phyloP scores from a whole-genome alignment of 177 flowering plant genomes.

The Vitis hybrid region DNA sequence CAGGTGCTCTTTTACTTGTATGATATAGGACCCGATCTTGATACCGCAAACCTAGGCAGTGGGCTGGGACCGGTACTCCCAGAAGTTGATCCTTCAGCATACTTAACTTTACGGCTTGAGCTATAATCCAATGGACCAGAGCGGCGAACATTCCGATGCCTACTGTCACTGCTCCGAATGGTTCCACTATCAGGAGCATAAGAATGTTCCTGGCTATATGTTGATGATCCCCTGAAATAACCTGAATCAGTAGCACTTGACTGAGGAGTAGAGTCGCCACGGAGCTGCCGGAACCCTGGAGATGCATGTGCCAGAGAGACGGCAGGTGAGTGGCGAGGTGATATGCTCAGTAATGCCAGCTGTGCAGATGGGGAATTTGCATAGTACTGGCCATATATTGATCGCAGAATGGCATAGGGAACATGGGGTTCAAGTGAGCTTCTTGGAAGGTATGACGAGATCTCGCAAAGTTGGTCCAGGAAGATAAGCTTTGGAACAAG shows the following conservation, averaged over 20 bases:
- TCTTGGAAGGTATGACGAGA: constrained; percentile 83
- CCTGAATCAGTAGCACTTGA: constrained; percentile 48
- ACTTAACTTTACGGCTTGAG: constrained; percentile 64
- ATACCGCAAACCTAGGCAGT: constrained; percentile 89
- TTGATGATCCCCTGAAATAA: constrained; percentile 54
- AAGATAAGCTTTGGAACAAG: constrained; percentile 86
- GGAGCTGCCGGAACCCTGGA: constrained; percentile 52
- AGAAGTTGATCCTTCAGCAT: constrained; percentile 71
- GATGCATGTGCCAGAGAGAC: constrained; percentile 64
- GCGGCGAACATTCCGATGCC: constrained; percentile 55
- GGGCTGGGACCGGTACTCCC: constrained; percentile 93
- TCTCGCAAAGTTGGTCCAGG: constrained; percentile 87
- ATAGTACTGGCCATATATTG: constrained; percentile 89
- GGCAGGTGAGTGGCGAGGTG: constrained; percentile 85
- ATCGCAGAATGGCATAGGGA: constrained; percentile 85
- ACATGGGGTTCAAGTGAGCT: constrained; percentile 78
- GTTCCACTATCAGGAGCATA: constrained; percentile 49
- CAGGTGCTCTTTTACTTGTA: constrained; percentile 43
- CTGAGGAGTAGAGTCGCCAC: constrained; percentile 62
- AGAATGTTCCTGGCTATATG: constrained; percentile 52
- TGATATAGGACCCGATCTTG: constrained; percentile 94
- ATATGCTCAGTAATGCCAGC: constrained; percentile 50
- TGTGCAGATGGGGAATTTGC: constrained; percentile 58
- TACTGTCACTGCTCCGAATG: constrained; percentile 35
- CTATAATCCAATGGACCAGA: constrained; percentile 94